phyloP scores from a whole-genome alignment of 306 rosid genomes.

The Prunus fruticosa region DNA sequence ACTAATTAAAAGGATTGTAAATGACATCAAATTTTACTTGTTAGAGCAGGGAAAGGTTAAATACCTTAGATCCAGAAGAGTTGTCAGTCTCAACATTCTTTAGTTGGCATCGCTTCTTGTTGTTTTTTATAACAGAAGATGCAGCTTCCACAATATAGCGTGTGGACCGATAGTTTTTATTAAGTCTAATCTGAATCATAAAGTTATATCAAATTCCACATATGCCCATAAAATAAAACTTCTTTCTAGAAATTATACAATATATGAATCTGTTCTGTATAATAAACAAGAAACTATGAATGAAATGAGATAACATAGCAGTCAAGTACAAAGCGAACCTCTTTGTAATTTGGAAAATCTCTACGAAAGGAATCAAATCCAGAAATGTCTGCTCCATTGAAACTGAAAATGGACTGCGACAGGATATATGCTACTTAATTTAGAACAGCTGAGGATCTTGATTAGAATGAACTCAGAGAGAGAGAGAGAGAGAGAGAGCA shows the following conservation, averaged over 20 bases:
- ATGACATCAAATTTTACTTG: not conserved
- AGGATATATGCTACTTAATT: slow-evolving; percentile 23
- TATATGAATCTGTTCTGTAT: slow-evolving; percentile 2
- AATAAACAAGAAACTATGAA: not conserved
- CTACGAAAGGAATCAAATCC: slow-evolving; percentile 83
- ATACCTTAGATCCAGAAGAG: slow-evolving; percentile 83
- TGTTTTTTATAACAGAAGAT: slow-evolving; percentile 75
- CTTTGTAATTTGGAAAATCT: slow-evolving; percentile 80
- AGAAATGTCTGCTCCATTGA: slow-evolving; percentile 91
- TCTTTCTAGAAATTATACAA: slow-evolving; percentile 7
- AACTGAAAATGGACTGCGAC: slow-evolving; percentile 91
- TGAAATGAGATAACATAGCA: too few relatives aligned
- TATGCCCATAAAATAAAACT: not conserved
- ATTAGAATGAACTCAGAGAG: not conserved
- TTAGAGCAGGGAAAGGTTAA: slow-evolving; percentile 16
- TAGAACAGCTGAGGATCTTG: slow-evolving; percentile 17
- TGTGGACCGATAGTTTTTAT: slow-evolving; percentile 93
- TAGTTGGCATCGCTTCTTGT: slow-evolving; percentile 59
- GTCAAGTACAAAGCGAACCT: slow-evolving; percentile 40
- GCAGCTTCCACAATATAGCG: slow-evolving; percentile 93
- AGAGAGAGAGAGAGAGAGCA: slow-evolving; percentile 7
- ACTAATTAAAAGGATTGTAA: slow-evolving; percentile 14
- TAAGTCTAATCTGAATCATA: slow-evolving; percentile 67
- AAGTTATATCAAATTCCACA: slow-evolving; percentile 23
- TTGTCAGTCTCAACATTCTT: slow-evolving; percentile 82